Evolutionary conservation across 2,329 filamentous ascomycete species (phyloP).

Genomic region (Basipetospora chlamydospora): DNA sequence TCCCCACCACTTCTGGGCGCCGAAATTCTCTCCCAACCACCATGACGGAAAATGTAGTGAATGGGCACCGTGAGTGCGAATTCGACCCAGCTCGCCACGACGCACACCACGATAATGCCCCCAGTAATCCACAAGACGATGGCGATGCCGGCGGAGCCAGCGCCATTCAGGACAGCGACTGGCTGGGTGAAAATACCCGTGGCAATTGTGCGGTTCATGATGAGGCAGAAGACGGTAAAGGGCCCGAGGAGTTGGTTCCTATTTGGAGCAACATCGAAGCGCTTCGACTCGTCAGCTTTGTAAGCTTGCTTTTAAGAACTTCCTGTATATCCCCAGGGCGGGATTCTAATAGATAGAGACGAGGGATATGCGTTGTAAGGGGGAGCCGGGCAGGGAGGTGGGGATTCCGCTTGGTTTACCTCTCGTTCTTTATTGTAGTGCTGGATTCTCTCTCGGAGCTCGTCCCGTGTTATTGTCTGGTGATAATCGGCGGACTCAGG

Average conservation of each 20-base stretch:
- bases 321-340: no score
- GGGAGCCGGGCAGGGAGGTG: no score
- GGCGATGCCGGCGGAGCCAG: constrained; percentile 17
- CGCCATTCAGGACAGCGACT: constrained; percentile 18
- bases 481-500: no score
- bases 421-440: no score
- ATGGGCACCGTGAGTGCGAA: constrained; percentile 30
- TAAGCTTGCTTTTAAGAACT: no score
- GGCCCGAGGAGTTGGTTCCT: constrained; percentile 16
- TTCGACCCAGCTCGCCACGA: constrained; percentile 25
- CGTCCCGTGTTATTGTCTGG: no score
- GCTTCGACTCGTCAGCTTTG: no score
- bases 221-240: constrained; percentile 20
- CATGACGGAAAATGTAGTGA: constrained; percentile 14
- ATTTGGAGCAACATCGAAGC: background rate
- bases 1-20: constrained; percentile 31
- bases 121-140: constrained; percentile 25
- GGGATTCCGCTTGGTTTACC: no score
- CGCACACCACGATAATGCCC: constrained; percentile 19
- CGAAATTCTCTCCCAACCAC: constrained; percentile 17
- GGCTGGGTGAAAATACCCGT: constrained; percentile 22
- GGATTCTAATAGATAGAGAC: no score
- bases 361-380: no score
- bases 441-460: no score
- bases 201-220: constrained; percentile 23